A percentile compares a stretch with the other conserved stretches of the same genome.
Conservation (phyloP, 331 rosid species). For the Dryas integrifolia region DNA sequence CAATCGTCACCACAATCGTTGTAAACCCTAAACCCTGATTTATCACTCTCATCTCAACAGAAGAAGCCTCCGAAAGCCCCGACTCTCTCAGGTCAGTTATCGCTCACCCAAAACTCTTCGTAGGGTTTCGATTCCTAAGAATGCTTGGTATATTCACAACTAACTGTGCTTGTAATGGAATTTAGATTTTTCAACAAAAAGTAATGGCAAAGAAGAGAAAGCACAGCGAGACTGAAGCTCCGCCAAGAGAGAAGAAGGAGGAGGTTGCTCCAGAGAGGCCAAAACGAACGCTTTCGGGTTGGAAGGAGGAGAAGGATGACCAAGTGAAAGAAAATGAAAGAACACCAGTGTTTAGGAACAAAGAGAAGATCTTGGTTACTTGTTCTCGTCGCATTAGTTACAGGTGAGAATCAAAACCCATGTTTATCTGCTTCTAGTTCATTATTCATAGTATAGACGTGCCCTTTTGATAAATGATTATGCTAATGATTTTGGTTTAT, state of each 20-base stretch:
- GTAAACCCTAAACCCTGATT: slow-evolving; percentile 22
- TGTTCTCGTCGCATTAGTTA: slow-evolving; percentile 82
- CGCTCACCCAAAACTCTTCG: not conserved
- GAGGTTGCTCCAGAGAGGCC: slow-evolving; percentile 73
- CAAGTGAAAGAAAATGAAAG: slow-evolving; percentile 26
- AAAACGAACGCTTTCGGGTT: slow-evolving; percentile 67
- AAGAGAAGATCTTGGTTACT: slow-evolving; percentile 87
- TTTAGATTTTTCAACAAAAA: not conserved
- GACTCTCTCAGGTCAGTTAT: not conserved
- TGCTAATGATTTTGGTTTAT: not conserved
- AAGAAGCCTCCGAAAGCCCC: not conserved
- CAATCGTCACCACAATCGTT: not conserved
- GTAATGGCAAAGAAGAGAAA: slow-evolving; percentile 88
- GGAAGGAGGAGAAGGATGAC: slow-evolving; percentile 55
- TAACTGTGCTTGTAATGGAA: not conserved
- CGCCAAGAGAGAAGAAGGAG: slow-evolving; percentile 45
- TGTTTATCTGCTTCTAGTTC: not conserved
- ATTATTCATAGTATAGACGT: not conserved
- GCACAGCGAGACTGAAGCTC: slow-evolving; percentile 49
- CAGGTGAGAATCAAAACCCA: slow-evolving; percentile 44
- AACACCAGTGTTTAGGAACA: slow-evolving; percentile 59
- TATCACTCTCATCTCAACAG: not conserved
- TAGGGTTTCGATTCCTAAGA: not conserved
- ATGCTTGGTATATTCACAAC: not conserved
- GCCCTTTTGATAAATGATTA: not conserved